Percentiles rank a stretch among this genome's conserved stretches.
Conservation (phyloP, 1,139 yeast species). For the Yamadazyma jaroonii region DNA sequence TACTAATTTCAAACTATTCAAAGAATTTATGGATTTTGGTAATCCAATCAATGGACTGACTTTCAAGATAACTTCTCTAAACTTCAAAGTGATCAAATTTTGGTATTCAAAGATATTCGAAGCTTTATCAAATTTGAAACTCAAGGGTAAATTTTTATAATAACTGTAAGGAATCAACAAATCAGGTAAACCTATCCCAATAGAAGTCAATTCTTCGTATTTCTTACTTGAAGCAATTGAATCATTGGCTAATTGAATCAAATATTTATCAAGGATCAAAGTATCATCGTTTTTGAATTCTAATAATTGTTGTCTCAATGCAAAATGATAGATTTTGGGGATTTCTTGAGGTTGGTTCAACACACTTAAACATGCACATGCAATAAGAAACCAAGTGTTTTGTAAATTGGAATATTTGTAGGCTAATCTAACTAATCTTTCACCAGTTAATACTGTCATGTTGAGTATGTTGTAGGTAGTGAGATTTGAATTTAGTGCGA, state of each 20-base stretch:
- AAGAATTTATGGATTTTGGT: slow-evolving; percentile 80
- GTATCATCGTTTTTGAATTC: slow-evolving; percentile 24
- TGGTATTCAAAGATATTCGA: slow-evolving; percentile 37
- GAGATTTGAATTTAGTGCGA: too few relatives aligned
- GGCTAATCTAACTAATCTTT: slow-evolving; percentile 58
- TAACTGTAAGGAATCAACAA: slow-evolving; percentile 40
- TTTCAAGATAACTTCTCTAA: slow-evolving; percentile 76
- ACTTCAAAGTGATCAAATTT: slow-evolving; percentile 48
- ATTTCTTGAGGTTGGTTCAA: slow-evolving; percentile 81
- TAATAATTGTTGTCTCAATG: slow-evolving; percentile 52
- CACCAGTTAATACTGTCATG: slow-evolving; percentile 43
- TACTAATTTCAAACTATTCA: slow-evolving; percentile 59
- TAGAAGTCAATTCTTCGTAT: slow-evolving; percentile 39
- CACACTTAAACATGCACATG: slow-evolving; percentile 80
- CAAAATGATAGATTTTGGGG: slow-evolving; percentile 72
- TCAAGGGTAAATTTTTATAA: slow-evolving; percentile 38
- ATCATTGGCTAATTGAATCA: slow-evolving; percentile 37
- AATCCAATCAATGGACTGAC: slow-evolving; percentile 77
- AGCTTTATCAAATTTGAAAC: slow-evolving; percentile 29
- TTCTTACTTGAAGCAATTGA: slow-evolving; percentile 38
- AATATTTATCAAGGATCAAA: slow-evolving; percentile 29
- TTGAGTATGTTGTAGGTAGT: not conserved
- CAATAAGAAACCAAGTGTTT: slow-evolving; percentile 66
- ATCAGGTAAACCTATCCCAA: slow-evolving; percentile 46
- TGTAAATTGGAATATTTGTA: slow-evolving; percentile 47